A percentile compares a stretch with the other conserved stretches of the same genome.
These are phyloP conservation scores for Heterobasidion occidentale DNA, from an alignment of 1,284 basidiomycete genomes.

Conservation along the genomic window DNA sequence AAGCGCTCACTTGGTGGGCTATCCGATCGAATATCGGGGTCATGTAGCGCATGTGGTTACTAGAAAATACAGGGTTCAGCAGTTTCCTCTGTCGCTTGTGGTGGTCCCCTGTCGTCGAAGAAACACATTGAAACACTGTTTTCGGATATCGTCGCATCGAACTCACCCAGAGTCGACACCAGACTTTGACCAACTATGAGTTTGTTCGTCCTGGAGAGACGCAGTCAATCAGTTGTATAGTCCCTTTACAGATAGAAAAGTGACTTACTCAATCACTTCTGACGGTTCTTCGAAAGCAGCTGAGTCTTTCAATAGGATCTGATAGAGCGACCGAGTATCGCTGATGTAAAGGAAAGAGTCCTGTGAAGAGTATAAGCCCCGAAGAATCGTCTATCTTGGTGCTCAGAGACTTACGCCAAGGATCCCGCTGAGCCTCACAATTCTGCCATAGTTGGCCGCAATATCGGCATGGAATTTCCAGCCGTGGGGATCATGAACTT, in stretches of 20 bases:
- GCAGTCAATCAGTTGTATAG: not conserved
- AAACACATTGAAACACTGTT: not conserved
- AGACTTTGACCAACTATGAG: constrained; percentile 12
- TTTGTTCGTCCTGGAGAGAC: constrained; percentile 7
- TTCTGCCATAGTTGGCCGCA: not conserved
- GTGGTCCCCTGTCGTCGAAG: constrained; percentile 5
- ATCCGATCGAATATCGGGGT: constrained; percentile 16
- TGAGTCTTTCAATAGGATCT: constrained; percentile 6
- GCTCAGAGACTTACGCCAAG: not conserved
- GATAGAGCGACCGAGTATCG: not conserved
- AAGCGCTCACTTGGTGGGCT: constrained; percentile 11
- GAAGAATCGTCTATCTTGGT: not conserved
- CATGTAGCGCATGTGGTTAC: constrained; percentile 17
- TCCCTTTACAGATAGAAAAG: not conserved
- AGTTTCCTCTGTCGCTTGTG: constrained; percentile 19
- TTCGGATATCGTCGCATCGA: not conserved
- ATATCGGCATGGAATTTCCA: not conserved
- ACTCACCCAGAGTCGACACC: constrained; percentile 12
- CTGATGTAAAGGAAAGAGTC: not conserved
- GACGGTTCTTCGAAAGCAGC: not conserved
- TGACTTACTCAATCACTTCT: not conserved
- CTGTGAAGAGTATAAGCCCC: not conserved
- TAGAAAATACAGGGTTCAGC: constrained; percentile 20
- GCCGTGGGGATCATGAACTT: not conserved
- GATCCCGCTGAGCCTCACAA: not conserved